Percentiles rank a stretch among this genome's conserved stretches.
These are phyloP conservation scores for Eucalyptus cloeziana DNA, from an alignment of 345 rosid genomes.

Conservation along the genomic window DNA sequence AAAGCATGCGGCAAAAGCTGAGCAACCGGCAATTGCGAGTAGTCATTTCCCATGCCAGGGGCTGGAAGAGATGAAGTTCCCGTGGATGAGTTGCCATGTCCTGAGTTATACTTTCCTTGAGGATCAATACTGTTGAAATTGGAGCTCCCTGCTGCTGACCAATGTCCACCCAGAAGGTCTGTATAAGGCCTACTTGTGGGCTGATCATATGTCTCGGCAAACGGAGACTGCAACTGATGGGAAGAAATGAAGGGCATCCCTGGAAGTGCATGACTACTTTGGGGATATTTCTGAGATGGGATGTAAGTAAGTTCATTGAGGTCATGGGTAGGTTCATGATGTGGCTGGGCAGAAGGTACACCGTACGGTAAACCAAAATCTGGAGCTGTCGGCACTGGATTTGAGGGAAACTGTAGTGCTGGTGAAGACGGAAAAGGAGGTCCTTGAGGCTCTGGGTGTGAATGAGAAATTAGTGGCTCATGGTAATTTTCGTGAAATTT, in stretches of 20 bases:
- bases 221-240: neutral
- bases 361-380: neutral
- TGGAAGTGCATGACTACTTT: neutral
- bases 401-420: neutral
- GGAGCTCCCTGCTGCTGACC: neutral
- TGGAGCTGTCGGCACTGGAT: neutral
- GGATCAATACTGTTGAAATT: neutral
- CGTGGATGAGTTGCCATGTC: neutral
- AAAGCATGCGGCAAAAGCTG: conserved; percentile 28
- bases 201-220: neutral
- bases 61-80: neutral
- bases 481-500: neutral
- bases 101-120: neutral
- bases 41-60: neutral
- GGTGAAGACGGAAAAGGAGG: neutral
- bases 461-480: neutral
- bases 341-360: neutral
- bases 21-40: conserved; percentile 23
- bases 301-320: neutral
- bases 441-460: neutral
- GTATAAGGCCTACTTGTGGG: conserved; percentile 1
- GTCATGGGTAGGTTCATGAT: neutral
- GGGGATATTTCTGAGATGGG: neutral
- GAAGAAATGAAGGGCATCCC: neutral
- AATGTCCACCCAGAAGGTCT: neutral